These are phyloP conservation scores for Seiridium unicorne DNA, from an alignment of 2,329 filamentous ascomycete species.

Conservation along the genomic window DNA sequence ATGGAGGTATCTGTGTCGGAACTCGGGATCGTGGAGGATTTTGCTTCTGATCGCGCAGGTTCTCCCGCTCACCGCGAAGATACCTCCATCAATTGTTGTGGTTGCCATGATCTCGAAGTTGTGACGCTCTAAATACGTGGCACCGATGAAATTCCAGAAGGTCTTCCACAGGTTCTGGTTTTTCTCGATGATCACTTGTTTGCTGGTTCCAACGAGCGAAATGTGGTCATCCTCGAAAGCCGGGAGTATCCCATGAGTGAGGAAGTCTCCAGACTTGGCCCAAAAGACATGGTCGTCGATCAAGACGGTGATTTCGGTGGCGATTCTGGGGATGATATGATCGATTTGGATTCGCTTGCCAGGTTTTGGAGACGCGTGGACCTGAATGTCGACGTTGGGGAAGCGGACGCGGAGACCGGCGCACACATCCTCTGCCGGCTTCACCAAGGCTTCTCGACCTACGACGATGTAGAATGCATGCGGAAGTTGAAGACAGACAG, in stretches of 20 bases:
- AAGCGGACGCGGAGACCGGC: slow-evolving; percentile 9
- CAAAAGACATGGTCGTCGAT: slow-evolving; percentile 55
- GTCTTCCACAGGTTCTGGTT: slow-evolving; percentile 16
- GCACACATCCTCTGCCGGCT: slow-evolving; percentile 14
- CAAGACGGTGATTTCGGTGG: slow-evolving; percentile 41
- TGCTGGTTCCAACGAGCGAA: slow-evolving; percentile 56
- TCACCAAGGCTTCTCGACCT: slow-evolving; percentile 24
- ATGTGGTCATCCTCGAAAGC: slow-evolving; percentile 43
- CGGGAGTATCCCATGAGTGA: slow-evolving; percentile 36
- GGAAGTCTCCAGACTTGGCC: slow-evolving; percentile 33
- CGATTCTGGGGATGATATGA: slow-evolving; percentile 32
- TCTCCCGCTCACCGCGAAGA: slow-evolving; percentile 57
- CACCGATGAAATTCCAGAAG: slow-evolving; percentile 55
- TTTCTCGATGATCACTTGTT: slow-evolving; percentile 37
- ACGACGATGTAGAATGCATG: slow-evolving; percentile 41
- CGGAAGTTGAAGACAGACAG: slow-evolving; percentile 37
- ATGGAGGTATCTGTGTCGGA: slow-evolving; percentile 41
- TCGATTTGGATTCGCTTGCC: slow-evolving; percentile 51
- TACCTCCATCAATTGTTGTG: slow-evolving; percentile 55
- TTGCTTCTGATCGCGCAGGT: slow-evolving; percentile 49
- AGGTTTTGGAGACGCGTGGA: slow-evolving; percentile 29
- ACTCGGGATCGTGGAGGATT: slow-evolving; percentile 43
- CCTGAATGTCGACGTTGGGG: slow-evolving; percentile 24
- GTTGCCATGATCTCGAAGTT: slow-evolving; percentile 60
- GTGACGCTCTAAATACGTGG: slow-evolving; percentile 58